A percentile compares a stretch with the other conserved stretches of the same genome.
Evolutionary conservation across 257 asterid genomes (phyloP).

Genomic region (Solanum pimpinellifolium): DNA sequence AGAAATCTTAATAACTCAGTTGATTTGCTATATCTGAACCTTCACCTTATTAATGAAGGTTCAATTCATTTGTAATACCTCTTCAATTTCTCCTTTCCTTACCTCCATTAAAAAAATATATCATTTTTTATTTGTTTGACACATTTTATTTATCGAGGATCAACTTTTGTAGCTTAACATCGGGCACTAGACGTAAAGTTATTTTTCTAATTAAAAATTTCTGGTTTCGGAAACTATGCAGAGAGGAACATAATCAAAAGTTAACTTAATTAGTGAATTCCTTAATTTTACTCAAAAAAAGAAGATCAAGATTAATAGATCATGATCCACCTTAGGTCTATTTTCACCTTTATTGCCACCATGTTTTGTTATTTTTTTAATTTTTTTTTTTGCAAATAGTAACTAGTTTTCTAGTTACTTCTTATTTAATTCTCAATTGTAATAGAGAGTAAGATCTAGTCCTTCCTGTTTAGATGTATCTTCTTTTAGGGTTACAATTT

Average conservation of each 20-base stretch:
- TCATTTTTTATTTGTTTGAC: background rate
- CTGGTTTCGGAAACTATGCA: background rate
- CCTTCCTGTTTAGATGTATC: background rate
- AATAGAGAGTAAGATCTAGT: background rate
- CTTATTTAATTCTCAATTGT: background rate
- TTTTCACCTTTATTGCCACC: background rate
- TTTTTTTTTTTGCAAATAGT: background rate
- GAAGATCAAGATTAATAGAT: background rate
- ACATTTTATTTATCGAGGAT: background rate
- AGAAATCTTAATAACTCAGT: too few relatives aligned
- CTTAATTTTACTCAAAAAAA: background rate
- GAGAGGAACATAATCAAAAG: background rate
- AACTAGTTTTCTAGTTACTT: background rate
- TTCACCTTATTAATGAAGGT: background rate
- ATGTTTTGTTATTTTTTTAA: background rate
- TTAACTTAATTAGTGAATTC: background rate
- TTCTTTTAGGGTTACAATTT: too few relatives aligned
- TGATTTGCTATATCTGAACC: background rate
- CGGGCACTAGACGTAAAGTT: background rate
- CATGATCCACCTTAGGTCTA: background rate
- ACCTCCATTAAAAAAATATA: background rate
- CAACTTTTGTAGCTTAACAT: background rate
- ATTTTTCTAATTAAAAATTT: too few relatives aligned
- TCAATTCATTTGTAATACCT: background rate
- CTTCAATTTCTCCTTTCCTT: background rate